Conservation (phyloP, 2,329 filamentous ascomycete genomes). For the Talaromyces islandicus region DNA sequence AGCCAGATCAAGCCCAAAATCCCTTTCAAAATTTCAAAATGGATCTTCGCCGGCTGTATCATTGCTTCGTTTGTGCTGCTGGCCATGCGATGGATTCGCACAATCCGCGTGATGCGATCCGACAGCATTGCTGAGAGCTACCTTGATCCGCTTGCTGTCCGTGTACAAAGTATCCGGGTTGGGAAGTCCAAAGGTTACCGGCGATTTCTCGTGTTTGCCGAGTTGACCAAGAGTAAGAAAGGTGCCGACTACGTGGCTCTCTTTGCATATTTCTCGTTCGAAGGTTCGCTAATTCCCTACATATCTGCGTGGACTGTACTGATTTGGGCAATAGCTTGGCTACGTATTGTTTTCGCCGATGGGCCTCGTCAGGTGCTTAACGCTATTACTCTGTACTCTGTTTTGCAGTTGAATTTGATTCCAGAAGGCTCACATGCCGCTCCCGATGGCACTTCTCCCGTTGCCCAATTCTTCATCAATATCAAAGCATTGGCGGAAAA, state of each 20-base stretch:
- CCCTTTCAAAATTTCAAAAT: constrained; percentile 72
- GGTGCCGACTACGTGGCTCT: constrained; percentile 84
- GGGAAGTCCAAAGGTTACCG: constrained; percentile 73
- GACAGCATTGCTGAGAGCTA: constrained; percentile 89
- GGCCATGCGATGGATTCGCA: constrained; percentile 71
- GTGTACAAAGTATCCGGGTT: constrained; percentile 74
- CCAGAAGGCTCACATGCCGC: constrained; percentile 50
- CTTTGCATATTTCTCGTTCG: constrained; percentile 46
- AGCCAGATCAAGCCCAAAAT: constrained; percentile 75
- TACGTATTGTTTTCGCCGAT: constrained; percentile 83
- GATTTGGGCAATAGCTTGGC: constrained; percentile 54
- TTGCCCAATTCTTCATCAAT: constrained; percentile 78
- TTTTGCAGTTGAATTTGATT: constrained; percentile 71
- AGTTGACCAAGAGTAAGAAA: constrained; percentile 85
- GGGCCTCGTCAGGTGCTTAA: constrained; percentile 91
- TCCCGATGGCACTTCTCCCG: constrained; percentile 53
- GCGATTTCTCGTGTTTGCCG: constrained; percentile 86
- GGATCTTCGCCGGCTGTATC: constrained; percentile 92
- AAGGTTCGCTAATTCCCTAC: neutral
- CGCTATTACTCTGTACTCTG: constrained; percentile 77
- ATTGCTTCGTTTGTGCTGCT: constrained; percentile 83
- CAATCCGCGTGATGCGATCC: constrained; percentile 72
- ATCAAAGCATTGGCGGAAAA: constrained; percentile 65
- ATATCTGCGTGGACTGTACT: neutral
- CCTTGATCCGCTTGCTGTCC: constrained; percentile 77